Evolutionary conservation across 2,329 filamentous ascomycete species (phyloP).

Genomic region (Aspergillus ruber): DNA sequence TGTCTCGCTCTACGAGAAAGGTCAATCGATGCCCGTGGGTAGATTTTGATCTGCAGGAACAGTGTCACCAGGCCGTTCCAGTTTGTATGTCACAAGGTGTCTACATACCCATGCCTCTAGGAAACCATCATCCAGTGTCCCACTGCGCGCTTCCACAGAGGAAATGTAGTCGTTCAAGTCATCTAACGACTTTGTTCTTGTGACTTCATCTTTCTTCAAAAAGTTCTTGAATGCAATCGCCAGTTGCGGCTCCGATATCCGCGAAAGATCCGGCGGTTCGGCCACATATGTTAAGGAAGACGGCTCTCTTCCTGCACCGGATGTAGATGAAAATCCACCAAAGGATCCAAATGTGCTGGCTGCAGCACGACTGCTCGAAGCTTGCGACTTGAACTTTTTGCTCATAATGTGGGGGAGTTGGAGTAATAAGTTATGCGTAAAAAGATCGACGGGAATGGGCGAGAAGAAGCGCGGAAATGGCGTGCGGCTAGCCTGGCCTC

Average conservation of each 20-base stretch:
- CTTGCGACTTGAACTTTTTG: constrained; percentile 58
- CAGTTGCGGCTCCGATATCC: constrained; percentile 70
- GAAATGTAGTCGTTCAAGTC: constrained; percentile 66
- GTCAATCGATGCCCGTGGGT: constrained; percentile 85
- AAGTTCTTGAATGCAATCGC: constrained; percentile 90
- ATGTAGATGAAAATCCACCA: constrained; percentile 31
- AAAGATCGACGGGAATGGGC: constrained; percentile 4
- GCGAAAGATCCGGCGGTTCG: constrained; percentile 73
- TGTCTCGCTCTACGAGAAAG: constrained; percentile 82
- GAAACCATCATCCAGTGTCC: constrained; percentile 70
- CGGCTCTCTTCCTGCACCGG: constrained; percentile 39
- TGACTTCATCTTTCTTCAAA: constrained; percentile 85
- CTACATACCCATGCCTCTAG: constrained; percentile 76
- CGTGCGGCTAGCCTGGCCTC: neutral
- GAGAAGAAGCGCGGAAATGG: neutral
- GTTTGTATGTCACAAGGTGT: constrained; percentile 3
- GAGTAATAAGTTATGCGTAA: neutral
- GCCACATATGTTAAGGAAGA: constrained; percentile 78
- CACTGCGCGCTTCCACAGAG: constrained; percentile 47
- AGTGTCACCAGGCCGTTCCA: constrained; percentile 6
- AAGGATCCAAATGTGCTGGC: constrained; percentile 44
- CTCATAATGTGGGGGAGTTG: constrained; percentile 44
- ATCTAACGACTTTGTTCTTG: constrained; percentile 83
- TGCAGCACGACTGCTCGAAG: constrained; percentile 57
- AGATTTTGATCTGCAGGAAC: constrained; percentile 63